Conservation (phyloP, 306 rosid genomes). For the Sechiopsis laciniata region DNA sequence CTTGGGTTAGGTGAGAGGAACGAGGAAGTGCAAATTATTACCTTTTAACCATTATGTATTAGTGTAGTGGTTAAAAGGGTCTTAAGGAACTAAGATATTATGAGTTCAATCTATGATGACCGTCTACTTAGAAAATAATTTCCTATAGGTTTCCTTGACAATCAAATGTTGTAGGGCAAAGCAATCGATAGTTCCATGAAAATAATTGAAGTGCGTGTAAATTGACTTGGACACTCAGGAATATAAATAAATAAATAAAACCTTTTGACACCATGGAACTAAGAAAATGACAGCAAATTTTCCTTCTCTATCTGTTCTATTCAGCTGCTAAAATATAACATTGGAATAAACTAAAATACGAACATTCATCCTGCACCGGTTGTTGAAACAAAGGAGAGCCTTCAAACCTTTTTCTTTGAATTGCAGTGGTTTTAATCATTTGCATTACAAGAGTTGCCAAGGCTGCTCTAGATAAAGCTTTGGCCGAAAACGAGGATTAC, state of each 20-base stretch:
- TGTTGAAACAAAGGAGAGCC: background rate
- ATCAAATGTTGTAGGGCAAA: too few species aligned
- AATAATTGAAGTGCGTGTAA: too few species aligned
- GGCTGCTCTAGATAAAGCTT: constrained; percentile 74
- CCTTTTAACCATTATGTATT: background rate
- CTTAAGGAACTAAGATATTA: too few species aligned
- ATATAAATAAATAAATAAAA: background rate
- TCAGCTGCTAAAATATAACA: background rate
- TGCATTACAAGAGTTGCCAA: constrained; percentile 77
- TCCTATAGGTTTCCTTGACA: too few species aligned
- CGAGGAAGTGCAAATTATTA: background rate
- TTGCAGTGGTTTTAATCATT: constrained; percentile 59
- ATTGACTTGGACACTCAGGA: too few species aligned
- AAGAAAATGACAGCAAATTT: background rate
- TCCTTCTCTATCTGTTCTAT: background rate
- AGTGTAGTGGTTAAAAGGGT: too few species aligned
- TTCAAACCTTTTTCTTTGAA: constrained; percentile 20
- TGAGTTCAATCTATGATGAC: too few species aligned
- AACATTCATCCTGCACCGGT: background rate
- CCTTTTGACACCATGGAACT: background rate
- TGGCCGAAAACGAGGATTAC: constrained; percentile 59
- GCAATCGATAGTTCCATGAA: too few species aligned
- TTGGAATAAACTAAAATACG: background rate
- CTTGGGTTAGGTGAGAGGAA: background rate
- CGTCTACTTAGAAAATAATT: too few species aligned